Conservation (phyloP, 805 yeast species). For the Lipomyces starkeyi region DNA sequence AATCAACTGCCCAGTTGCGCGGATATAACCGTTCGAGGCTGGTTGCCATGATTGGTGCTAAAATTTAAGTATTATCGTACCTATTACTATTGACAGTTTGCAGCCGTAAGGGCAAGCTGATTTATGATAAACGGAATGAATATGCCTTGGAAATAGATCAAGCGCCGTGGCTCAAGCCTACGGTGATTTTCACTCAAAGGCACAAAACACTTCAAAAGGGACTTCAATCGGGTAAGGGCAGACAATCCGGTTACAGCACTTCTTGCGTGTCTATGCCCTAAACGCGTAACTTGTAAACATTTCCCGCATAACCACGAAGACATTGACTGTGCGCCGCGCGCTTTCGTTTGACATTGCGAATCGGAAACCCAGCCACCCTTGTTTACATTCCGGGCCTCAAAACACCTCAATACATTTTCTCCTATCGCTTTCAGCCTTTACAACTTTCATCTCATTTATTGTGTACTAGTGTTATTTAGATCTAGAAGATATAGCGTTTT, state of each 20-base stretch:
- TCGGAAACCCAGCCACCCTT: background rate
- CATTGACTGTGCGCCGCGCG: background rate
- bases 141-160: no score
- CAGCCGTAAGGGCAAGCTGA: no score
- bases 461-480: background rate
- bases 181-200: no score
- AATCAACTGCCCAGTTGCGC: no score
- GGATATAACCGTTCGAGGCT: no score
- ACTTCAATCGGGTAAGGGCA: constrained; percentile 1
- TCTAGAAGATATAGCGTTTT: background rate
- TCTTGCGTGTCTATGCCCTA: background rate
- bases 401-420: background rate
- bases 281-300: background rate
- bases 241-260: background rate
- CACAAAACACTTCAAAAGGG: background rate
- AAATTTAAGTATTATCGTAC: no score
- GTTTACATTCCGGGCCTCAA: background rate
- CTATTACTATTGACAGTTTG: no score
- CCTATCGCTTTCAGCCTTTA: no score
- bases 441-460: background rate
- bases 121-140: no score
- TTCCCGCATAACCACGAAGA: constrained; percentile 8
- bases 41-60: no score
- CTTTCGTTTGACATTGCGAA: background rate
- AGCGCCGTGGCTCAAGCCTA: no score